A percentile compares a stretch with the other conserved stretches of the same genome.
Conservation (phyloP, 768 basidiomycete species). For the Mycena capillaripes region DNA sequence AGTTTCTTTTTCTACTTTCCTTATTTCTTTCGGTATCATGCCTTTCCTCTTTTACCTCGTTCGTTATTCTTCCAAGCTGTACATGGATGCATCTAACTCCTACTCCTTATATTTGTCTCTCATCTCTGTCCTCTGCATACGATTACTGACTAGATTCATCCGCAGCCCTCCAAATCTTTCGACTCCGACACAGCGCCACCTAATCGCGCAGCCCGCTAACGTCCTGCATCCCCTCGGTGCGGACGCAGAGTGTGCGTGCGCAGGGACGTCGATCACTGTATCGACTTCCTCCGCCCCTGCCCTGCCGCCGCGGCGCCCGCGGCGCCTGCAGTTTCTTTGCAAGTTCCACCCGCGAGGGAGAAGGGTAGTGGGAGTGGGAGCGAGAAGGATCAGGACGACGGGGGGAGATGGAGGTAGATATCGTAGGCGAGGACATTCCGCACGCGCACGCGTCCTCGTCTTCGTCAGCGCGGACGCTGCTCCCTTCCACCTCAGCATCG, state of each 20-base stretch:
- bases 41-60: background rate
- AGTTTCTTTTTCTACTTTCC: background rate
- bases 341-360: no score
- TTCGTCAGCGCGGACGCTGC: background rate
- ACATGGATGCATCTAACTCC: background rate
- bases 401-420: slow-evolving; percentile 31
- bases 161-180: slow-evolving; percentile 47
- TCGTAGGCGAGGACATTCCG: slow-evolving; percentile 15
- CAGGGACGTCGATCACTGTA: slow-evolving; percentile 58
- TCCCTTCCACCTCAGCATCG: background rate
- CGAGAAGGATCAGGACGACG: background rate
- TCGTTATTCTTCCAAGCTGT: background rate
- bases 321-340: background rate
- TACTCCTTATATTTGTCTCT: background rate
- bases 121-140: background rate
- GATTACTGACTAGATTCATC: background rate
- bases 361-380: background rate
- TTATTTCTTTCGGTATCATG: background rate
- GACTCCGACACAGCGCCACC: slow-evolving; percentile 60
- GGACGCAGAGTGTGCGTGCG: slow-evolving; percentile 72
- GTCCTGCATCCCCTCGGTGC: slow-evolving; percentile 76
- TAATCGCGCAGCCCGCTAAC: slow-evolving; percentile 76
- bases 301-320: background rate
- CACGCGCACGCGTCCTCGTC: background rate
- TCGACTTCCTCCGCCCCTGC: no score